These are phyloP conservation scores for Pyrenopolyporus hunteri DNA, from an alignment of 495 filamentous ascomycete species.

Conservation along the genomic window DNA sequence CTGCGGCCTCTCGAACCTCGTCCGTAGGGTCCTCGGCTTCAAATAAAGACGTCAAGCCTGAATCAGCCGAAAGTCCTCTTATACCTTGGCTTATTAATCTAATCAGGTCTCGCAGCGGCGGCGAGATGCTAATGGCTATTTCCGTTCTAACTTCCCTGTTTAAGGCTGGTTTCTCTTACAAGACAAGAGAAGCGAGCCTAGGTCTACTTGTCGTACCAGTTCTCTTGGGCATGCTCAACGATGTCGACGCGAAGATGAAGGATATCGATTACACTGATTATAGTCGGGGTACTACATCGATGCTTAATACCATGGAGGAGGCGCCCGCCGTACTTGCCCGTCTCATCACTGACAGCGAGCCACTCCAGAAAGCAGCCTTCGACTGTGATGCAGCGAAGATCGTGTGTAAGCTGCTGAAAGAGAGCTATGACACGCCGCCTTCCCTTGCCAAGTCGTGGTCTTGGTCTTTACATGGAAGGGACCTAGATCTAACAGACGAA, in stretches of 20 bases:
- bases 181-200: conserved; percentile 64
- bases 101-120: conserved; percentile 65
- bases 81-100: conserved; percentile 82
- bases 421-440: conserved; percentile 58
- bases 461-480: conserved; percentile 49
- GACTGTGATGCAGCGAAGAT: conserved; percentile 77
- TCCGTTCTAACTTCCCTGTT: conserved; percentile 78
- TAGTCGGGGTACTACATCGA: conserved; percentile 45
- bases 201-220: conserved; percentile 73
- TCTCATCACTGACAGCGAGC: conserved; percentile 75
- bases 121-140: conserved; percentile 77
- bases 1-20: conserved; percentile 30
- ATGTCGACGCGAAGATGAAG: conserved; percentile 50
- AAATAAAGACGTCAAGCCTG: conserved; percentile 45
- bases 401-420: conserved; percentile 78
- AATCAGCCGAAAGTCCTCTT: conserved; percentile 78
- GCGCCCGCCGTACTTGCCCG: conserved; percentile 76
- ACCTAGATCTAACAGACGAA: conserved; percentile 17
- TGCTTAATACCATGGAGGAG: conserved; percentile 67
- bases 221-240: conserved; percentile 70
- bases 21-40: conserved; percentile 37
- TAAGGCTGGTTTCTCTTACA: conserved; percentile 69
- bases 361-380: conserved; percentile 79
- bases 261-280: conserved; percentile 33
- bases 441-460: conserved; percentile 46